These are phyloP conservation scores for Globisporangium mamillatum DNA, from an alignment of 352 stramenopile species.

Conservation along the genomic window DNA sequence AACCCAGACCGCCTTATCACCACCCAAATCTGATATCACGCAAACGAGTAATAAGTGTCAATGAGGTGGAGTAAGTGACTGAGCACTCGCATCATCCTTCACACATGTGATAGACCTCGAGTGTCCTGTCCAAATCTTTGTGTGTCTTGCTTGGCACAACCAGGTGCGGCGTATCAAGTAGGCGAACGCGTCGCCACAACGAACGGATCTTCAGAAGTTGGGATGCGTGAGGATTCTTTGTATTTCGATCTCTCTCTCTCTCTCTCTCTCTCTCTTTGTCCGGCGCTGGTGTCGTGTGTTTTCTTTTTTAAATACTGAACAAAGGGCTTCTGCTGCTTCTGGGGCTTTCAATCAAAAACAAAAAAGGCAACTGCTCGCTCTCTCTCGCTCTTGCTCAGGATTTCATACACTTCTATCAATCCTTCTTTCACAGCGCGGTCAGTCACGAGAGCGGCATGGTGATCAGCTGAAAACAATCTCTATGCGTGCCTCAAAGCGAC, in stretches of 20 bases:
- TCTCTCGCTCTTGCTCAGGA: neutral
- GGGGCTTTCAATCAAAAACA: conserved; percentile 1
- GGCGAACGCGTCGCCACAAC: neutral
- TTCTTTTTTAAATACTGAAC: neutral
- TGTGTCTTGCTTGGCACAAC: neutral
- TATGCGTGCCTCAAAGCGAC: conserved; percentile 20
- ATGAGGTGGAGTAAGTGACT: neutral
- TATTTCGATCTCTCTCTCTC: neutral
- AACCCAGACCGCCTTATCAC: neutral
- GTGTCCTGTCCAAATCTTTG: neutral
- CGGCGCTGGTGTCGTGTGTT: neutral
- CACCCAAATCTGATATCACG: neutral
- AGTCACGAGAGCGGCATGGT: neutral
- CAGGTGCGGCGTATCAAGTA: neutral
- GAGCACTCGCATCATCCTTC: neutral
- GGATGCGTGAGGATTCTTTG: neutral
- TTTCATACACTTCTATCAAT: conserved; percentile 2
- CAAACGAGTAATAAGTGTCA: neutral
- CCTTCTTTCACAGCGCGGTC: neutral
- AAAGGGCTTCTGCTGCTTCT: neutral
- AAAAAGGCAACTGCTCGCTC: neutral
- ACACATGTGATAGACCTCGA: neutral
- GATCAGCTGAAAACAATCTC: conserved; percentile 7
- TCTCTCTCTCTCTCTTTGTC: neutral
- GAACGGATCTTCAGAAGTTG: too few relatives aligned